Evolutionary conservation across 257 asterid genomes (phyloP).

Genomic region (Osmanthus fragrans): DNA sequence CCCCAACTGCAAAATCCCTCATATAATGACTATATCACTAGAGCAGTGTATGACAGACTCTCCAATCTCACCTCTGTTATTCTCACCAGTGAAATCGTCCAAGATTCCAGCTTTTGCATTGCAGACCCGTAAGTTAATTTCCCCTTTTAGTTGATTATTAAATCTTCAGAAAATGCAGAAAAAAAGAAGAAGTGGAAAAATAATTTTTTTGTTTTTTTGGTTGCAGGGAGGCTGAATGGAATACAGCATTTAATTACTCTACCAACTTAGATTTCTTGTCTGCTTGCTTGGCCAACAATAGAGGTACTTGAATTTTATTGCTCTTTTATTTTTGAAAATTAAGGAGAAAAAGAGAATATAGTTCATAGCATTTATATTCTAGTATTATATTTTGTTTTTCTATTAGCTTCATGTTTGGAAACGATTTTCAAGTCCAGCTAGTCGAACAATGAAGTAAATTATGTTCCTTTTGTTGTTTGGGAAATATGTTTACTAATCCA

Average conservation of each 20-base stretch:
- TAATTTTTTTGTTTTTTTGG: neutral
- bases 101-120: constrained; percentile 60
- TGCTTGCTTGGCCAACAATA: constrained; percentile 55
- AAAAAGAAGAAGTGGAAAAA: neutral
- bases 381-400: neutral
- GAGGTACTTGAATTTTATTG: constrained; percentile 38
- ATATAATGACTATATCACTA: constrained; percentile 37
- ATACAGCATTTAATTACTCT: constrained; percentile 63
- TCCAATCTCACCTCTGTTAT: constrained; percentile 52
- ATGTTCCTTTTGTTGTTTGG: neutral
- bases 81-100: constrained; percentile 48
- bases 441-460: neutral
- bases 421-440: neutral
- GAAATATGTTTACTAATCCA: neutral
- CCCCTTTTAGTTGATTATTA: neutral
- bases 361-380: neutral
- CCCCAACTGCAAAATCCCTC: constrained; percentile 34
- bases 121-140: constrained; percentile 49
- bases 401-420: neutral
- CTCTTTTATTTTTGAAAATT: neutral
- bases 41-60: constrained; percentile 37
- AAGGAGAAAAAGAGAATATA: neutral
- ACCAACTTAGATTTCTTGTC: constrained; percentile 60
- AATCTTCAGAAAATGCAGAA: neutral
- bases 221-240: constrained; percentile 69